These are phyloP conservation scores for Pseudocercospora eumusae DNA, from an alignment of 2,329 filamentous ascomycete genomes.

Conservation along the genomic window DNA sequence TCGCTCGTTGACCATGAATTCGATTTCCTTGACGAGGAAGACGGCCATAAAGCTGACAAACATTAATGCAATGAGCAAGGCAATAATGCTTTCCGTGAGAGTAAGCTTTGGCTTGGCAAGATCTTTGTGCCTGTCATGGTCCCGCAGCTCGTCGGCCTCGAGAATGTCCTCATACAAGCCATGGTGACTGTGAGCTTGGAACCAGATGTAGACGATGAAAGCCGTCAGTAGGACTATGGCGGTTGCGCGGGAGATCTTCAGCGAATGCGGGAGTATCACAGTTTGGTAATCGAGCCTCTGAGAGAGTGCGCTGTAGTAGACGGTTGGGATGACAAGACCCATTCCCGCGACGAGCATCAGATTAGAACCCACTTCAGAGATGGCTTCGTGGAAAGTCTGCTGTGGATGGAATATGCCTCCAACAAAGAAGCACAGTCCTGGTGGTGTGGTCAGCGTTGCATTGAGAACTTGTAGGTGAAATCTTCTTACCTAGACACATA, in stretches of 20 bases:
- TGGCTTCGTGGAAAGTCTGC: slow-evolving; percentile 70
- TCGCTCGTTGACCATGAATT: slow-evolving; percentile 55
- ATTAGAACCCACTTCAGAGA: slow-evolving; percentile 77
- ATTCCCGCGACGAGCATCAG: slow-evolving; percentile 72
- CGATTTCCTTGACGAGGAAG: slow-evolving; percentile 74
- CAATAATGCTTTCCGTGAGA: slow-evolving; percentile 68
- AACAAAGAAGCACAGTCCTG: slow-evolving; percentile 69
- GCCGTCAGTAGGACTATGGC: slow-evolving; percentile 70
- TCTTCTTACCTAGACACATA: slow-evolving; percentile 66
- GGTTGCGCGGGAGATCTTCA: slow-evolving; percentile 69
- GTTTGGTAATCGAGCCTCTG: slow-evolving; percentile 33
- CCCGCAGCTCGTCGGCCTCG: slow-evolving; percentile 67
- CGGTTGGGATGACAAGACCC: slow-evolving; percentile 51
- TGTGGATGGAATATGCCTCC: slow-evolving; percentile 70
- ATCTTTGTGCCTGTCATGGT: slow-evolving; percentile 65
- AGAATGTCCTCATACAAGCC: slow-evolving; percentile 76
- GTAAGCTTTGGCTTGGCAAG: slow-evolving; percentile 68
- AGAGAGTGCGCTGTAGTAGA: slow-evolving; percentile 53
- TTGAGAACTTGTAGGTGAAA: neutral
- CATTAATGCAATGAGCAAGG: slow-evolving; percentile 64
- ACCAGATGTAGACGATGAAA: slow-evolving; percentile 64
- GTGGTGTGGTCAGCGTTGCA: slow-evolving; percentile 4
- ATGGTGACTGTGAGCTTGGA: slow-evolving; percentile 75
- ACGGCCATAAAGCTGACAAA: slow-evolving; percentile 75
- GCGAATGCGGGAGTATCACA: slow-evolving; percentile 55